Conservation (phyloP, 495 filamentous ascomycete species). For the Trichoderma gamsii region DNA sequence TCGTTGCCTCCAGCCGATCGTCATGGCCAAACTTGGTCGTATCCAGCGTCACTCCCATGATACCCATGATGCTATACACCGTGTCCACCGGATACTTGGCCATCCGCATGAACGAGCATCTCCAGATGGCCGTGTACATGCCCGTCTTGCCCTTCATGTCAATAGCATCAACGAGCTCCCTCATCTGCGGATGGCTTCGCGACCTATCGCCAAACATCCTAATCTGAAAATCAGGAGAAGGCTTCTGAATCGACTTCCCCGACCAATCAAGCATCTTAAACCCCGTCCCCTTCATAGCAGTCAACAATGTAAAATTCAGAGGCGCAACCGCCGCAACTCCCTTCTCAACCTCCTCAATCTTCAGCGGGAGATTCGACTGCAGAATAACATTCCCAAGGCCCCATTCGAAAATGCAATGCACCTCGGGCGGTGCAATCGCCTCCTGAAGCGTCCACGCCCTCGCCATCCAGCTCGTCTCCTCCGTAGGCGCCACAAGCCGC, state of each 20-base stretch:
- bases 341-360: background rate
- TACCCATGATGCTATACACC: slow-evolving; percentile 3
- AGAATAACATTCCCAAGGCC: background rate
- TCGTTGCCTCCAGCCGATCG: background rate
- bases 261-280: background rate
- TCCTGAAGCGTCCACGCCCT: background rate
- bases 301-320: background rate
- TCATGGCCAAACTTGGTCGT: background rate
- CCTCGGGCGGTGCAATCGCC: background rate
- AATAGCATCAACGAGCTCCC: background rate
- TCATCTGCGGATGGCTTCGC: background rate
- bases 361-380: background rate
- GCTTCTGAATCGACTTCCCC: background rate
- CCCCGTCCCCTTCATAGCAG: background rate
- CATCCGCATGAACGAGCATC: background rate
- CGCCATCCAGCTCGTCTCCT: background rate
- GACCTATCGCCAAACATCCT: background rate
- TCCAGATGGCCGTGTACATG: slow-evolving; percentile 2
- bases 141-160: slow-evolving; percentile 9
- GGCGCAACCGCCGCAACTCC: background rate
- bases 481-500: background rate
- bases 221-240: background rate
- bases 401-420: background rate
- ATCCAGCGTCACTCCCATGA: slow-evolving; percentile 6
- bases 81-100: background rate